phyloP scores from a whole-genome alignment of 139 green algal genomes.

The Tetradesmus obliquus region DNA sequence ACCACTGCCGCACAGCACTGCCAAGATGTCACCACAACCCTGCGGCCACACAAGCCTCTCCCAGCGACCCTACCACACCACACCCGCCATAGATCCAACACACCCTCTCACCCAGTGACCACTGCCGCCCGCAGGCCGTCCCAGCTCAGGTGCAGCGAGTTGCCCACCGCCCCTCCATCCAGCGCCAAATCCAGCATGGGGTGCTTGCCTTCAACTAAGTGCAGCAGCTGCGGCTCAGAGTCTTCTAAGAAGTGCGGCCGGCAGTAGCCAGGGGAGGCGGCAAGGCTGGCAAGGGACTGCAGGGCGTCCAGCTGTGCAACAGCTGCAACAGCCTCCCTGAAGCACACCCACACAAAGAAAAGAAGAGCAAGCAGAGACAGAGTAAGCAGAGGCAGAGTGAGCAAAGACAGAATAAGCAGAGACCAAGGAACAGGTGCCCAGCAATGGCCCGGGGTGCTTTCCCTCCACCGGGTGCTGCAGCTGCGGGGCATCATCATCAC shows the following conservation, averaged over 20 bases:
- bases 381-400: too few species aligned
- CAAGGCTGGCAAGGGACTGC: slow-evolving; percentile 64
- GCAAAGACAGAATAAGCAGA: too few species aligned
- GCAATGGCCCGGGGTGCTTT: too few species aligned
- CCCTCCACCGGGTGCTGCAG: too few species aligned
- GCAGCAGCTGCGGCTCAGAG: slow-evolving; percentile 53
- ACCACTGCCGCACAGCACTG: too few species aligned
- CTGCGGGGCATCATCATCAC: too few species aligned
- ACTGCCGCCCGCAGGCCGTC: slow-evolving; percentile 45
- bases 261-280: slow-evolving; percentile 1
- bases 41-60: too few species aligned
- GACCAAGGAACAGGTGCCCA: too few species aligned
- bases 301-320: slow-evolving; percentile 86
- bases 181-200: slow-evolving; percentile 84
- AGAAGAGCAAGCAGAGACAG: too few species aligned
- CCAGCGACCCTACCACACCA: too few species aligned
- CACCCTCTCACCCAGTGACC: slow-evolving; percentile 9
- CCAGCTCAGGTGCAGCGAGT: slow-evolving; percentile 67
- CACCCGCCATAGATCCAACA: too few species aligned
- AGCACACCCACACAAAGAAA: not conserved
- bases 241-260: slow-evolving; percentile 53
- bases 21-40: too few species aligned
- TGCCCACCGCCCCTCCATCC: slow-evolving; percentile 67
- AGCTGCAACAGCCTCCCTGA: not conserved
- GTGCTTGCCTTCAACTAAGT: slow-evolving; percentile 72